Base-by-base conservation (phyloP, 495 filamentous ascomycete genomes). In the Wilcoxina mikolae region DNA sequence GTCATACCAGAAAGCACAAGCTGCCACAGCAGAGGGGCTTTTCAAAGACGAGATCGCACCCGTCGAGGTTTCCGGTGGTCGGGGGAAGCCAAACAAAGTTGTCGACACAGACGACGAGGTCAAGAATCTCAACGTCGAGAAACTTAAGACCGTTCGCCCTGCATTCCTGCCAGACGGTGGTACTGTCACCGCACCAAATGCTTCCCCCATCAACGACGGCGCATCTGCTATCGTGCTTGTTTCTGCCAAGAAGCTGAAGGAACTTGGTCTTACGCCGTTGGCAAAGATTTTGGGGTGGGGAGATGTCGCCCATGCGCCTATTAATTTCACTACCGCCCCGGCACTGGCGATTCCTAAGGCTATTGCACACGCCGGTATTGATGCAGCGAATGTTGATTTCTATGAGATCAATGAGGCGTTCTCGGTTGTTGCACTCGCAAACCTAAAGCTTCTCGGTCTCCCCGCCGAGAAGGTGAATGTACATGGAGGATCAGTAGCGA, bases 401-500 rank as follows among this genome's bases (percentile, higher is more conserved):
- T 96, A 90, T 64, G 91, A 98, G 76, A 95, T 98, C 75, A 98
- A 98, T 71, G 91, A 98, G 73, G 91, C 91, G 4, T 98, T 98
- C 76, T 88, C 83, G 41, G 91, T 98, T 23, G 91, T 98, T 43
- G 89, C 91, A 15, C 73, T 96, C 45, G 90, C 91, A 54, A 98
- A 98, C 71, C 77, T 94, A 72, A 94, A 95, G 75, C 65, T 96
- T 35, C 80, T 98, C 27, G 73, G 72, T 49, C 67, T 98, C 44
- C 71, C 74, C 46, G 79, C 85, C 58, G 84, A 86, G 31, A 94
- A 90, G 72, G 90, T 98, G 57, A 98, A 98, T 71, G 74, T 95
- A 22, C 89, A 93, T 60, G 91, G 91, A 57, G 91, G 91, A 63
- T 85, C 93, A 42, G 91, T 98, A 38, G 91, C 91, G 60, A 80